Evolutionary conservation across 176 grass and related monocot species (phyloP), one percentile per base, ranked within the genome.

Genomic region (Puya raimondii): DNA sequence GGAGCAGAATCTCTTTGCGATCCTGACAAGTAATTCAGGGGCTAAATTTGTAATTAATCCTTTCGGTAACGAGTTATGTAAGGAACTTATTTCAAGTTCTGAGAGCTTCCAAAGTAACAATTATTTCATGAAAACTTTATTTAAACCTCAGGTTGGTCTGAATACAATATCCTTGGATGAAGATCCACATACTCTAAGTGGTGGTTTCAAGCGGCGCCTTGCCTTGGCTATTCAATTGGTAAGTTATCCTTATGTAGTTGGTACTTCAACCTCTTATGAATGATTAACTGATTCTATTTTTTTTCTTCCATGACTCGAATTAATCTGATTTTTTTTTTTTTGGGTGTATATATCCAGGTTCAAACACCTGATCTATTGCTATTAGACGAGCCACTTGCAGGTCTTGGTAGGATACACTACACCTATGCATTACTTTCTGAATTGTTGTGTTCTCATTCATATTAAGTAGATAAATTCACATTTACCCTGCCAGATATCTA

Each of bases 171-270:
- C 89, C 52, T 80, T 92, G 78, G 89, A 92, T 81, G 77, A 90
- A 66, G 72, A 97, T 54, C 94, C 86, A 17, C 79, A 89, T 50
- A 68, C 89, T 80, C 75, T 92, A 59, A 90, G 87, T 82, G 86
- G 94, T 87, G 89, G 94, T 48, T 93, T 88, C 74, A 92, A 97
- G 63, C 77, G 82, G 11, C 78, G 84, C 23, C 89, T 97, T 82
- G 89, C 94, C 70, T 78, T 93, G 29, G 89, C 94, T 70, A 85
- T 93, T 85, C 89, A 97, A 61, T 76, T 97, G 77, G 89, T 97
- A 85, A 54, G 83, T 10, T 51, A 76, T 22, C 49, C 14, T 49
- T 71, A 10, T 0, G 18, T 56, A 82, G 15, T 69, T 59, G 10
- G 22, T 18, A 63, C 12, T 51, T 54, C 3, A 64, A 76, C 15